Conservation (phyloP, 1,284 basidiomycete genomes). For the Ceratobasidium sp. region DNA sequence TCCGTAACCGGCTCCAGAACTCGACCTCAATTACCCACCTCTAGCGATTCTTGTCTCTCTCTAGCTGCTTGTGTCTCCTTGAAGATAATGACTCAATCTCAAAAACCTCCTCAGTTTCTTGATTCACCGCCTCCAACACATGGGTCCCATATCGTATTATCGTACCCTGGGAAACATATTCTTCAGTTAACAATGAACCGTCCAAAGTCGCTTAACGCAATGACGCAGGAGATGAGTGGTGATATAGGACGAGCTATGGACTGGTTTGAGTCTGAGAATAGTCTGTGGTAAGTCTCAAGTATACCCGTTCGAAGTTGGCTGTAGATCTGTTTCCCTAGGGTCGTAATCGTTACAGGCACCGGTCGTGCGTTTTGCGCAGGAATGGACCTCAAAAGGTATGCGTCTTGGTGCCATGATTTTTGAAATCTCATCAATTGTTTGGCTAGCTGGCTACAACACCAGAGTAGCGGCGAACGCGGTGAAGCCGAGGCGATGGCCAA, state of each 20-base stretch:
- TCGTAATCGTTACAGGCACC: conserved; percentile 80
- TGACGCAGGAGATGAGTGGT: conserved; percentile 65
- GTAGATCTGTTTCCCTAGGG: conserved; percentile 63
- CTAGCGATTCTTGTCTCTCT: background rate
- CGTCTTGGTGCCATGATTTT: conserved; percentile 37
- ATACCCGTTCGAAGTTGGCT: background rate
- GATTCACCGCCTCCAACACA: conserved; percentile 17
- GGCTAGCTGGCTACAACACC: conserved; percentile 68
- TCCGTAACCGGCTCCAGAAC: conserved; percentile 2
- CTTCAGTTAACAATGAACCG: conserved; percentile 81
- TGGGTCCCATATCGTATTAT: conserved; percentile 66
- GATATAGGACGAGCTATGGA: conserved; percentile 72
- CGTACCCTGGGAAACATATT: conserved; percentile 75
- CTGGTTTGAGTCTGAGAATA: conserved; percentile 82
- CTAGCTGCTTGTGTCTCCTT: background rate
- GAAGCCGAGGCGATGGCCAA: conserved; percentile 62
- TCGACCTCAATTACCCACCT: background rate
- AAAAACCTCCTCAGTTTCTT: conserved; percentile 13
- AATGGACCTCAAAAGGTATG: conserved; percentile 79
- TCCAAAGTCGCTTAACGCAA: conserved; percentile 60
- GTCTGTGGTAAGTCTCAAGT: conserved; percentile 69
- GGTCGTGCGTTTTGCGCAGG: conserved; percentile 86
- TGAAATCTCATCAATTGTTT: conserved; percentile 31
- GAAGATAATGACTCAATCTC: conserved; percentile 20
- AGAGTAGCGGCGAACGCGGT: conserved; percentile 60